Evolutionary conservation across 345 rosid species (phyloP), one percentile per base, ranked within the genome.

Genomic region (Murraya paniculata): DNA sequence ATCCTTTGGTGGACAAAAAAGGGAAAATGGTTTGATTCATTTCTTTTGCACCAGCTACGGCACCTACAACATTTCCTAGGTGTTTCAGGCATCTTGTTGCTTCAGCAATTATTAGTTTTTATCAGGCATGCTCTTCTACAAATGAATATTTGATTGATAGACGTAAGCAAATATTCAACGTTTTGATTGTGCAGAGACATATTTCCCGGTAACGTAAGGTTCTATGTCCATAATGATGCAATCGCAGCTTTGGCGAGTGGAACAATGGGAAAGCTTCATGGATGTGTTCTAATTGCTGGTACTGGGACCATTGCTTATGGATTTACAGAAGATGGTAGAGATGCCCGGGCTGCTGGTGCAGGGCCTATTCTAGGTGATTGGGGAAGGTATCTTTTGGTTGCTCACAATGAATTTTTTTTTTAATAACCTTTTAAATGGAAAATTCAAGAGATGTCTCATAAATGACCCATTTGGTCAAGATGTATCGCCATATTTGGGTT

Each of bases 231-330:
- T 75, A 95, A 94, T 81, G 99, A 94, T 88, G 97, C 98, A 24
- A 85, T 95, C 58, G 98, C 97, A 77, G 99, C 98, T 72, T 76
- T 95, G 83, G 97, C 98, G 2, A 88, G 99, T 84, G 98, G 99
- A 72, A 93, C 99, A 60, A 79, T 91, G 92, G 98, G 99, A 78
- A 92, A 91, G 86, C 97, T 93, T 73, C 94, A 92, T 82, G 99
- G 98, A 6, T 95, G 99, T 88, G 99, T 95, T 76, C 74, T 95
- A 36, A 95, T 95, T 79, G 97, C 99, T 35, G 99, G 99, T 82
- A 95, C 97, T 1, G 99, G 98, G 64, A 88, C 95, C 68, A 95
- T 95, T 77, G 90, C 95, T 50, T 93, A 92, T 88, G 99, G 98
- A 67, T 87, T 92, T 75, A 87, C 92, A 48, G 94, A 90, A 88